These are phyloP conservation scores for Raphanus raphanistrum DNA, from an alignment of 345 rosid species.

Conservation along the genomic window DNA sequence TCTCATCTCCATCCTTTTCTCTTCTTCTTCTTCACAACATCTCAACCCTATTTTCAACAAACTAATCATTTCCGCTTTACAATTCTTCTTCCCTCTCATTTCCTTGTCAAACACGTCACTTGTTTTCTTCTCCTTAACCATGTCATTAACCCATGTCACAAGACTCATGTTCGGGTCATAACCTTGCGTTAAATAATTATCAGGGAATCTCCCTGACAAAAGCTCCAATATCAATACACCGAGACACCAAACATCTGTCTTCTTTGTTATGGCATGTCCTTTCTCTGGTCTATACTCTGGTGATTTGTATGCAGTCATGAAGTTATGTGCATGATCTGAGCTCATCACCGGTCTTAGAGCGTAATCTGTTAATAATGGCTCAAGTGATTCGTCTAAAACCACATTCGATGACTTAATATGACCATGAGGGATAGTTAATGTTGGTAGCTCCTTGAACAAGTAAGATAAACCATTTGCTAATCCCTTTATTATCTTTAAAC, in stretches of 20 bases:
- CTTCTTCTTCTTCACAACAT: slow-evolving; percentile 68
- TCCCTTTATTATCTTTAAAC: slow-evolving; percentile 64
- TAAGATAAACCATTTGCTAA: slow-evolving; percentile 56
- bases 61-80: slow-evolving; percentile 58
- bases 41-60: slow-evolving; percentile 68
- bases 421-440: slow-evolving; percentile 62
- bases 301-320: slow-evolving; percentile 69
- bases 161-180: slow-evolving; percentile 49
- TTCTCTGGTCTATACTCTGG: slow-evolving; percentile 52
- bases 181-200: slow-evolving; percentile 51
- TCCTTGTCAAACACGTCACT: slow-evolving; percentile 69
- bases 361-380: slow-evolving; percentile 64
- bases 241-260: slow-evolving; percentile 68
- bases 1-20: slow-evolving; percentile 48
- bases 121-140: slow-evolving; percentile 55
- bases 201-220: slow-evolving; percentile 66
- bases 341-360: slow-evolving; percentile 60
- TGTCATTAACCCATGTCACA: slow-evolving; percentile 60
- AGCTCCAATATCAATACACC: slow-evolving; percentile 68
- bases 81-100: slow-evolving; percentile 55
- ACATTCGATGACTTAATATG: slow-evolving; percentile 78
- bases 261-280: slow-evolving; percentile 43
- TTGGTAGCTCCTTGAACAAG: slow-evolving; percentile 57
- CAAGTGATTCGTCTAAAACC: slow-evolving; percentile 49
- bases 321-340: slow-evolving; percentile 57